Evolutionary conservation across 176 grass and related monocot species (phyloP).

Genomic region (Musa schizocarpa): DNA sequence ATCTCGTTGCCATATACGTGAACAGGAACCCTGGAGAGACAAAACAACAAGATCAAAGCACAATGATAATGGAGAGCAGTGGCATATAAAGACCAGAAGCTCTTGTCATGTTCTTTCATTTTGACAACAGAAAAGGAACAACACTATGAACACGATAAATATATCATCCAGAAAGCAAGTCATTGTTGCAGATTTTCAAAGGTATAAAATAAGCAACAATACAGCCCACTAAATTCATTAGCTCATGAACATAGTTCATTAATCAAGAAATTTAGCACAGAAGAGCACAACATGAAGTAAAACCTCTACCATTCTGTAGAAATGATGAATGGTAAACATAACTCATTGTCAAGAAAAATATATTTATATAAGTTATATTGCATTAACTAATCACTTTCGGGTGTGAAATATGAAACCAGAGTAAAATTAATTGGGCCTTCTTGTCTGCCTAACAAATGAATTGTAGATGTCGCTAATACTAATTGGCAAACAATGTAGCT

Average conservation of each 20-base stretch:
- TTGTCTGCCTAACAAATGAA: not conserved
- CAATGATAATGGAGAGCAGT: not conserved
- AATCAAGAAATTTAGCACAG: no score
- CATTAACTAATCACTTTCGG: not conserved
- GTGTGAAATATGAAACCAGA: not conserved
- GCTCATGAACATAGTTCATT: no score
- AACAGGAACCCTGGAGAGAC: slow-evolving; percentile 67
- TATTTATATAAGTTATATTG: not conserved
- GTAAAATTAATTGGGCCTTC: not conserved
- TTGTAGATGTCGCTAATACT: not conserved
- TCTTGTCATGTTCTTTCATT: not conserved
- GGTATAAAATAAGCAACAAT: not conserved
- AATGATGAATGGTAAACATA: not conserved
- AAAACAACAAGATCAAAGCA: not conserved
- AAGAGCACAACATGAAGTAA: not conserved
- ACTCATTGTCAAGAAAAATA: not conserved
- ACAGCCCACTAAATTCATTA: not conserved
- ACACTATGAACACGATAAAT: not conserved
- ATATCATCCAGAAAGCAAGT: not conserved
- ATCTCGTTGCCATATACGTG: slow-evolving; percentile 77
- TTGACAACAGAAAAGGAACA: not conserved
- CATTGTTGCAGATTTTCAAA: not conserved
- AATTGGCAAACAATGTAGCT: slow-evolving; percentile 21
- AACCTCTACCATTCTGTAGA: not conserved
- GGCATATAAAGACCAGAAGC: no score